phyloP scores from a whole-genome alignment of 805 yeast genomes.

The Pichia eremophila region DNA sequence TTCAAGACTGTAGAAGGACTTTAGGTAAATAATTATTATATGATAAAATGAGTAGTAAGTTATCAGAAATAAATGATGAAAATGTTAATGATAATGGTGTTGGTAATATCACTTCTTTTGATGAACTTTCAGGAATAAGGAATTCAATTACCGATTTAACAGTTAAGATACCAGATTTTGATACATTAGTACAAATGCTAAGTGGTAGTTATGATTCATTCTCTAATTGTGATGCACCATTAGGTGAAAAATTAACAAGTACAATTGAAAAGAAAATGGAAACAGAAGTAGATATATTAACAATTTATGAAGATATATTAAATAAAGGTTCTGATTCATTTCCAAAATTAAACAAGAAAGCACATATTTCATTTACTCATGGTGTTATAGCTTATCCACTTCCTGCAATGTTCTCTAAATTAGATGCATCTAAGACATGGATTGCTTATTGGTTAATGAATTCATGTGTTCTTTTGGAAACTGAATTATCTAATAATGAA shows the following conservation, averaged over 20 bases:
- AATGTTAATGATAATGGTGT: too few species aligned
- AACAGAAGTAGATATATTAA: constrained; percentile 27
- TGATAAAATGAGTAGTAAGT: too few species aligned
- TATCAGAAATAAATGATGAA: too few species aligned
- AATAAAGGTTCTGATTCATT: constrained; percentile 24
- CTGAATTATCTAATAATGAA: constrained; percentile 13
- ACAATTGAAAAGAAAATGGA: constrained; percentile 32
- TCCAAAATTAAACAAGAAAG: constrained; percentile 21
- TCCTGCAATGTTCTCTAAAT: constrained; percentile 40
- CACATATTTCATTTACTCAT: constrained; percentile 37
- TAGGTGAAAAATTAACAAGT: constrained; percentile 20
- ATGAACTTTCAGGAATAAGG: too few species aligned
- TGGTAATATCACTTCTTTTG: too few species aligned
- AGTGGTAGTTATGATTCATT: constrained; percentile 9
- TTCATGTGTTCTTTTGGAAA: constrained; percentile 32
- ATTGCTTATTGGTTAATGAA: constrained; percentile 76
- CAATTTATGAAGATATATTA: constrained; percentile 24
- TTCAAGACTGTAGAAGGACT: too few species aligned
- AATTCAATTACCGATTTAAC: neutral
- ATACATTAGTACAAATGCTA: constrained; percentile 19
- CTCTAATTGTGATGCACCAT: constrained; percentile 6
- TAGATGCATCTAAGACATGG: constrained; percentile 95
- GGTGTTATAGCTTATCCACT: constrained; percentile 34
- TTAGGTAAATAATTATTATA: too few species aligned
- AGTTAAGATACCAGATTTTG: constrained; percentile 13